Conservation (phyloP, 1,284 basidiomycete species). For the Coniferiporia weirii region DNA sequence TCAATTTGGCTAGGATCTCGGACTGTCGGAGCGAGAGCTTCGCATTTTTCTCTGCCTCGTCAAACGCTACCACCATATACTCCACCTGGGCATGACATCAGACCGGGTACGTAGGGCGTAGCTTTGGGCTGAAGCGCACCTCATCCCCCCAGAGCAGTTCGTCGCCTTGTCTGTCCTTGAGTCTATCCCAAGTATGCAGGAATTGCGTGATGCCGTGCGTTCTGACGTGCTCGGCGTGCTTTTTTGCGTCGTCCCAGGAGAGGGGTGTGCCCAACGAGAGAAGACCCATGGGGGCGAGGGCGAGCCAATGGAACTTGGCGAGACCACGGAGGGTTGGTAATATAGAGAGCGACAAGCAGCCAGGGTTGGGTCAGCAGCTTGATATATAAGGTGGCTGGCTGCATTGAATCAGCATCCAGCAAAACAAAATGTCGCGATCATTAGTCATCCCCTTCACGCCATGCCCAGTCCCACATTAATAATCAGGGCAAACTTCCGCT, state of each 20-base stretch:
- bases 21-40: constrained; percentile 88
- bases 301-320: background rate
- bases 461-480: too few species aligned
- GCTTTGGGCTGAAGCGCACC: constrained; percentile 41
- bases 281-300: constrained; percentile 72
- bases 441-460: too few species aligned
- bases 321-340: background rate
- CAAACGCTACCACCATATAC: constrained; percentile 91
- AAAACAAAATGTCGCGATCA: too few species aligned
- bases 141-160: constrained; percentile 99
- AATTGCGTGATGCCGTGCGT: constrained; percentile 95
- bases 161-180: constrained; percentile 91
- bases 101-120: constrained; percentile 1
- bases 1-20: constrained; percentile 86
- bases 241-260: constrained; percentile 86
- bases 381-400: too few species aligned
- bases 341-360: background rate
- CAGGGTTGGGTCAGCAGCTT: background rate
- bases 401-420: too few species aligned
- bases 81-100: constrained; percentile 62
- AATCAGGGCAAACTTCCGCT: too few species aligned
- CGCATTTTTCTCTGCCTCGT: constrained; percentile 76
- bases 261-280: constrained; percentile 93
- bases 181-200: constrained; percentile 84
- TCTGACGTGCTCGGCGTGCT: constrained; percentile 87